Evolutionary conservation across 257 asterid genomes (phyloP).

Genomic region (Thymus mandschuricus): DNA sequence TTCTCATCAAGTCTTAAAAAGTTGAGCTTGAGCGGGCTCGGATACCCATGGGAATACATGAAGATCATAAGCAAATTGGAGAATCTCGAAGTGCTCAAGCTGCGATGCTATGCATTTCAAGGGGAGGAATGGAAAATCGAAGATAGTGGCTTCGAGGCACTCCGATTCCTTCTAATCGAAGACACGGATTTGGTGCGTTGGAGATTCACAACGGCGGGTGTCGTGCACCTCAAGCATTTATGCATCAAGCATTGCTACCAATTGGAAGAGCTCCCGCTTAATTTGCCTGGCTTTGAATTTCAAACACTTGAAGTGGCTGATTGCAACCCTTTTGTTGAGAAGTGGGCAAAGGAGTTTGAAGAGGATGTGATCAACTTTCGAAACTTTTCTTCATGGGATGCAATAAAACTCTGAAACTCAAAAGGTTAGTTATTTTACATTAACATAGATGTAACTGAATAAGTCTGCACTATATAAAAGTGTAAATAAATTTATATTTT

Average conservation of each 20-base stretch:
- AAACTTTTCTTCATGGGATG: conserved; percentile 1
- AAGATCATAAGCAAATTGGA: not conserved
- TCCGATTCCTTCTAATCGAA: not conserved
- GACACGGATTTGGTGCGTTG: not conserved
- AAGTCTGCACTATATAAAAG: too few relatives aligned
- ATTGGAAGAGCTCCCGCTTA: conserved; percentile 2
- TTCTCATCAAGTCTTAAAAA: not conserved
- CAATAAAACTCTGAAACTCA: not conserved
- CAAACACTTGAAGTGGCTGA: not conserved
- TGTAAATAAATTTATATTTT: too few relatives aligned
- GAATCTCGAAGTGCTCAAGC: not conserved
- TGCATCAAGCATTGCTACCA: conserved; percentile 1
- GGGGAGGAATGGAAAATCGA: not conserved
- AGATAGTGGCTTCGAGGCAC: not conserved
- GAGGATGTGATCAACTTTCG: not conserved
- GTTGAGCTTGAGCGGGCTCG: conserved; percentile 2
- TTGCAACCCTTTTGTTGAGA: not conserved
- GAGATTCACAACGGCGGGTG: not conserved
- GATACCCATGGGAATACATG: not conserved
- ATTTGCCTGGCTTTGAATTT: not conserved
- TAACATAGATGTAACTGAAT: too few relatives aligned
- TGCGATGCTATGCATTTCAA: conserved; percentile 6
- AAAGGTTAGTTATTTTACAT: conserved; percentile 30
- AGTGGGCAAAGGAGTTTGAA: not conserved
- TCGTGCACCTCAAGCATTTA: not conserved